Percentiles rank a stretch among this genome's conserved stretches.
phyloP scores from a whole-genome alignment of 345 rosid genomes.

The Combretum micranthum region DNA sequence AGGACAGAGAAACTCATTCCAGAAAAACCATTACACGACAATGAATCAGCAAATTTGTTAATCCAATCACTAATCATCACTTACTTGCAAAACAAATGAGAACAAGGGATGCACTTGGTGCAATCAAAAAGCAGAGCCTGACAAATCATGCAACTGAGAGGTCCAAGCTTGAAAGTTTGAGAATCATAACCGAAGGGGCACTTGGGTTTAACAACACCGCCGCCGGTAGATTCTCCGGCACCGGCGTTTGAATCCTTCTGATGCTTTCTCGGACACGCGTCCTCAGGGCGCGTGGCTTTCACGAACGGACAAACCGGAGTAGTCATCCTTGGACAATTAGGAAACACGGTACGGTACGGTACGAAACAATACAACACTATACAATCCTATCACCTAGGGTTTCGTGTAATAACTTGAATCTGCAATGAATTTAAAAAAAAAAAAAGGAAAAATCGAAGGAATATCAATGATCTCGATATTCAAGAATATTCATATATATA shows the following conservation, averaged over 20 bases:
- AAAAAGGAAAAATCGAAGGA: not conserved
- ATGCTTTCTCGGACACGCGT: conserved; percentile 21
- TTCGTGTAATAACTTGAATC: no score
- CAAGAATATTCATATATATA: not conserved
- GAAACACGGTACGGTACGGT: no score
- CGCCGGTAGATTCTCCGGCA: conserved; percentile 13
- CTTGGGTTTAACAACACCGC: conserved; percentile 52
- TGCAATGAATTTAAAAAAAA: not conserved
- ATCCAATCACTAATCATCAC: conserved; percentile 5
- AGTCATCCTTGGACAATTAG: conserved; percentile 21
- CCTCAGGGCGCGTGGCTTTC: conserved; percentile 62
- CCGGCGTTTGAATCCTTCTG: conserved; percentile 12
- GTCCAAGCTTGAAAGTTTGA: conserved; percentile 86
- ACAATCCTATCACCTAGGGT: no score
- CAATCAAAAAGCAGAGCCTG: conserved; percentile 75
- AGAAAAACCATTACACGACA: no score
- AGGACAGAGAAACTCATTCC: no score
- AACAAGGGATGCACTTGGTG: conserved; percentile 84
- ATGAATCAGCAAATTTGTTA: not conserved
- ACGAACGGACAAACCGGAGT: conserved; percentile 79
- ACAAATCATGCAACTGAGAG: conserved; percentile 89
- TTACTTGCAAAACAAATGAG: conserved; percentile 89
- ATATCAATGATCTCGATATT: not conserved
- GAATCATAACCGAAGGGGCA: conserved; percentile 96
- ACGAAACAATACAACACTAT: no score